Evolutionary conservation across 169 alveolate genomes (phyloP), one percentile per base, ranked within the genome.

Genomic region (Plasmodium ovale): DNA sequence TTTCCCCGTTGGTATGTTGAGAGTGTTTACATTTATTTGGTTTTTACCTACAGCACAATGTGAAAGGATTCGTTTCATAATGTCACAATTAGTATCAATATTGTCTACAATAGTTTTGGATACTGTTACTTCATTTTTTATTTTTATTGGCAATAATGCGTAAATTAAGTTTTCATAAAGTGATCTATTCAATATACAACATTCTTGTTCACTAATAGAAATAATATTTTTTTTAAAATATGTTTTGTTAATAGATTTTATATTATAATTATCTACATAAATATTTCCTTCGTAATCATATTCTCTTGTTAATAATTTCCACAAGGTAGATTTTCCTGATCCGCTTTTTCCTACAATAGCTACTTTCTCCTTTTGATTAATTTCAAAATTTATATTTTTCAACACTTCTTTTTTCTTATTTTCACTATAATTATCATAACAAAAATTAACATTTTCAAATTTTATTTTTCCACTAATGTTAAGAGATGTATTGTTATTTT

Each of bases 291-390:
- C 82, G 27, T 64, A 79, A 12, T 64, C 68, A 27, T 31, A 84
- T 27, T 69, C 64, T 3, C 58, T 54, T 29, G 82, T 84, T 44
- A 84, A 60, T 33, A 87, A 44, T 69, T 94, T 91, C 87, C 92
- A 87, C 49, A 94, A 42, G 31, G 94, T 91, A 3, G 94, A 87
- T 72, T 94, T 94, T 4, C 96, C 96, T 23, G 72, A 68, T 33
- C 96, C 96, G 72, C 92, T 94, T 60, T 94, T 94, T 3, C 96
- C 96, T 58, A 94, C 62, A 3, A 94, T 94, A 9, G 94, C 95
- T 21, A 94, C 92, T 53, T 94, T 90, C 19, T 94, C 96, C 16
- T 92, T 94, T 56, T 65, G 47, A 6, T 90, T 87, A 23, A 94
- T 73, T 60, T 87, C 90, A 7, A 94, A 64, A 54, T 72, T 51